Evolutionary conservation across 345 rosid genomes (phyloP), one percentile per base, ranked within the genome.

Genomic region (Microcos paniculata): DNA sequence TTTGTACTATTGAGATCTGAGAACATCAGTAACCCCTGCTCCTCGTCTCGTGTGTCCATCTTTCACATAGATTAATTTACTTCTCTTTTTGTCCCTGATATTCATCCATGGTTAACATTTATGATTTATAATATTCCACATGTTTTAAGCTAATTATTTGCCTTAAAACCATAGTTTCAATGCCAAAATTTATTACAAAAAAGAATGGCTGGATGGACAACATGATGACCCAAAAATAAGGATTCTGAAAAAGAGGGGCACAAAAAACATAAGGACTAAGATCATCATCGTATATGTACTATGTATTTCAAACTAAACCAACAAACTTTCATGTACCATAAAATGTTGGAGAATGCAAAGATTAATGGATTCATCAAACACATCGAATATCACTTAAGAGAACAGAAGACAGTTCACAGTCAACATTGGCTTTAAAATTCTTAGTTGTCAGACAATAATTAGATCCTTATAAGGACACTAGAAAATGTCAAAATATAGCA

Each of bases 401-500:
- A 8, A 66, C 43, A 66, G 42, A 62, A 62, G 24, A 33, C 43
- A 35, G 7, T 42, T 28, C 71, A 45, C 2, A 16, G 21, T 43
- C 43, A 43, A 6, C 5, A 24, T 14, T 43, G 55, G 38, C 51
- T 57, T 46, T 40, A 24, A 19, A 16, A 35, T 55, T 71, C 38
- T 35, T 43, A 45, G 19, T 21, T 16, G 51, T 57, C 24, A 11
- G 16, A 56, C 26, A 23, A 72, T 57, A 8, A 46, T 26, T 46
- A 28, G 15, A 67, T 26, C 71, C 40, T 8, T 16, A 67, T 26
- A 65, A 70, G 19, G 61, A 33, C 12, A 43, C 19, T 18, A 61
- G 28, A 28, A 43, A 61, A 65, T 19, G 66, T 73, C 31, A 31
- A 30, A 61, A 43, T 23, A 52, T 31, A 83, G 55, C 64, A 80